Conservation (phyloP, 495 filamentous ascomycete species). For the Podospora pseudopauciseta region DNA sequence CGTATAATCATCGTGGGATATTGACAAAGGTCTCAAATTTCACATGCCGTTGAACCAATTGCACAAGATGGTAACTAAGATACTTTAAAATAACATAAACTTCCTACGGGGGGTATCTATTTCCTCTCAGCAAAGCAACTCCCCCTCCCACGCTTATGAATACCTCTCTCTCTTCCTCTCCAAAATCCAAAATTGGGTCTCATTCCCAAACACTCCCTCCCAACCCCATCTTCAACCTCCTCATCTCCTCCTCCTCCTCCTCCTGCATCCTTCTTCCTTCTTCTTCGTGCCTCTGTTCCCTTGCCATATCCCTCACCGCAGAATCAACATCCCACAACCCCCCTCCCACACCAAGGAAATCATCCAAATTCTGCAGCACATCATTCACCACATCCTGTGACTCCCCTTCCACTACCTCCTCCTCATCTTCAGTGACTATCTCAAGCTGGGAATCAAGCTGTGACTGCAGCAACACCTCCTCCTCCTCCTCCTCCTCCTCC, state of each 20-base stretch:
- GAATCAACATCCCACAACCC: constrained; percentile 38
- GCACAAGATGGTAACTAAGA: too few species aligned
- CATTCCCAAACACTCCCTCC: neutral
- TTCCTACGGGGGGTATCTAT: too few species aligned
- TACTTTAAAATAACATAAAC: too few species aligned
- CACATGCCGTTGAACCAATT: too few species aligned
- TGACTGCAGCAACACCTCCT: neutral
- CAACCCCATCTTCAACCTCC: constrained; percentile 25
- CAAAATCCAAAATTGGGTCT: neutral
- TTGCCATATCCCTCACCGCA: constrained; percentile 29
- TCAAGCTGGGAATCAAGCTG: neutral
- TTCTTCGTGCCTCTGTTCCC: neutral
- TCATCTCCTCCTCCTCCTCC: constrained; percentile 10
- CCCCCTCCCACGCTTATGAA: neutral
- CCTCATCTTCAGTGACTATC: neutral
- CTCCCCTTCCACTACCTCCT: neutral
- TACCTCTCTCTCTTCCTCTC: neutral
- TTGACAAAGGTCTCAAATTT: too few species aligned
- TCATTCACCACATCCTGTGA: neutral
- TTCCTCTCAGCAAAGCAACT: too few species aligned
- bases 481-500: neutral
- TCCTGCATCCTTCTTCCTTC: neutral
- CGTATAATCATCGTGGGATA: neutral
- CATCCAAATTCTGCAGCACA: constrained; percentile 12
- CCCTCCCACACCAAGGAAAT: constrained; percentile 34